Percentiles rank a stretch among this genome's conserved stretches.
Conservation (phyloP, 1,284 basidiomycete genomes). For the Ceratobasidium sp. region DNA sequence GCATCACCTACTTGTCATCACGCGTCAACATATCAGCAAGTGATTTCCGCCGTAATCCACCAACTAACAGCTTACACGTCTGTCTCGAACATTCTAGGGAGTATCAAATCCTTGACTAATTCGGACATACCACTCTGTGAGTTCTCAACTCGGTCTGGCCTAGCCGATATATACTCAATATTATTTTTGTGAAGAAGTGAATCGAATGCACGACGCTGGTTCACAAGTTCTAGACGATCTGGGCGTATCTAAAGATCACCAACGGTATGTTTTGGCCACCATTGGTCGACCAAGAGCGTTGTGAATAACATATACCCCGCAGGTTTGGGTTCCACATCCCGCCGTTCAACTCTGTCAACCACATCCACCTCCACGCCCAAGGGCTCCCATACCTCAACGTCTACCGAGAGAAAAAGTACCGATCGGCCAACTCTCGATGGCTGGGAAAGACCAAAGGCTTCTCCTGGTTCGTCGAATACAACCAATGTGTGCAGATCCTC, state of each 20-base stretch:
- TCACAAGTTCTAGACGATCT: slow-evolving; percentile 44
- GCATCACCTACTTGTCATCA: slow-evolving; percentile 55
- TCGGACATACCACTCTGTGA: slow-evolving; percentile 49
- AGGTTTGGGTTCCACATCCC: slow-evolving; percentile 55
- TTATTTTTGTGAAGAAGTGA: slow-evolving; percentile 47
- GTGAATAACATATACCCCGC: neutral
- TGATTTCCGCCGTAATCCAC: neutral
- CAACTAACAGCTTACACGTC: slow-evolving; percentile 40
- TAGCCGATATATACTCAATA: neutral
- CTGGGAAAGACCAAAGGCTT: slow-evolving; percentile 50
- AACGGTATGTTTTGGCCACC: slow-evolving; percentile 42
- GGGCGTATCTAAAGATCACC: slow-evolving; percentile 39
- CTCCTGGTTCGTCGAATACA: slow-evolving; percentile 56
- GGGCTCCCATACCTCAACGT: slow-evolving; percentile 50
- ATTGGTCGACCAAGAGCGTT: no score
- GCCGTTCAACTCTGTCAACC: slow-evolving; percentile 55
- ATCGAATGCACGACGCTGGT: slow-evolving; percentile 50
- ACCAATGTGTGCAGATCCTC: slow-evolving; percentile 45
- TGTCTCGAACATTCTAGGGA: slow-evolving; percentile 43
- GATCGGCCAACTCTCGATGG: slow-evolving; percentile 42
- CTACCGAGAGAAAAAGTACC: slow-evolving; percentile 51
- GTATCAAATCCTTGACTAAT: slow-evolving; percentile 50
- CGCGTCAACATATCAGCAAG: slow-evolving; percentile 51
- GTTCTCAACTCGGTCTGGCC: neutral
- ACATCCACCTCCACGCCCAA: slow-evolving; percentile 58